A percentile compares a stretch with the other conserved stretches of the same genome.
These are phyloP conservation scores for Stephanodiscus minutulus DNA, from an alignment of 108 stramenopile genomes.

Conservation along the genomic window DNA sequence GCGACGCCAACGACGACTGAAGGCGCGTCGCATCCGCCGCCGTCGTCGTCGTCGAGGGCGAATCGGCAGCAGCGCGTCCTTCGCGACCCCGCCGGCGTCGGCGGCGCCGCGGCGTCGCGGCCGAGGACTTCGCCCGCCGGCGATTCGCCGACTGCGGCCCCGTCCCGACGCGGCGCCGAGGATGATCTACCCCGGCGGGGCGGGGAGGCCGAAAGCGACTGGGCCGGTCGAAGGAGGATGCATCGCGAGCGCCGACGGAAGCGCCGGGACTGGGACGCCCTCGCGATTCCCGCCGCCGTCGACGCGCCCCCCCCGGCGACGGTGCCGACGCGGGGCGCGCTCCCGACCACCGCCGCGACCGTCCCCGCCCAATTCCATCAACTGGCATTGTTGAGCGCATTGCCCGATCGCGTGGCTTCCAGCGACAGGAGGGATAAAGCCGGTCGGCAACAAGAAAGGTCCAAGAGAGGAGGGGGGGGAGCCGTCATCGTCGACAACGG, in stretches of 20 bases:
- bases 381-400: neutral
- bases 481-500: slow-evolving; percentile 53
- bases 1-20: no score
- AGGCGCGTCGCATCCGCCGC: neutral
- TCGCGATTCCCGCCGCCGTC: slow-evolving; percentile 2
- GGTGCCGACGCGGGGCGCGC: neutral
- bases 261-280: slow-evolving; percentile 35
- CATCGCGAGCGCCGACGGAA: slow-evolving; percentile 17
- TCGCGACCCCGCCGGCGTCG: neutral
- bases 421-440: neutral
- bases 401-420: neutral
- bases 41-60: neutral
- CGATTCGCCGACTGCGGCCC: neutral
- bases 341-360: neutral
- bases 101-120: neutral
- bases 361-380: neutral
- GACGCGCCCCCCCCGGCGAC: neutral
- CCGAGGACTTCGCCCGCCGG: neutral
- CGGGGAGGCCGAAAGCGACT: slow-evolving; percentile 11
- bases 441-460: neutral
- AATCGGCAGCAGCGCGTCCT: neutral
- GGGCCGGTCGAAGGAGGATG: slow-evolving; percentile 19
- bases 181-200: neutral
- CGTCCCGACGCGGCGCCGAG: neutral
- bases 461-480: slow-evolving; percentile 17